Conservation (phyloP, 2,329 filamentous ascomycete species). For the Cryphonectria japonica region DNA sequence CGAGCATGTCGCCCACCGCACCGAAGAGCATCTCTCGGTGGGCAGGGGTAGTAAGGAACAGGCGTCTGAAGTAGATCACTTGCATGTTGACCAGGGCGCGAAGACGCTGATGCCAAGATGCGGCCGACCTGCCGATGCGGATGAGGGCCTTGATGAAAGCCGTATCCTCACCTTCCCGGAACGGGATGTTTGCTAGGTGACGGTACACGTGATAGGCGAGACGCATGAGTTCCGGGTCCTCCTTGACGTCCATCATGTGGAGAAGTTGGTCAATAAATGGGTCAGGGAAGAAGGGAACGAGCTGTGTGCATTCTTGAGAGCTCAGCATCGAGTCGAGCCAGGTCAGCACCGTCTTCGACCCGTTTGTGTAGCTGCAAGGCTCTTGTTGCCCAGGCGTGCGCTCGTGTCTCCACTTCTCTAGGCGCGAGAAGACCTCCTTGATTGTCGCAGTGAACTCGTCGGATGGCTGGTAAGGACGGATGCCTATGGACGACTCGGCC, state of each 20-base stretch:
- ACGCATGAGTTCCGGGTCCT: conserved; percentile 93
- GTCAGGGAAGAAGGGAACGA: conserved; percentile 88
- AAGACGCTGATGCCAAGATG: conserved; percentile 94
- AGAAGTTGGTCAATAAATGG: conserved; percentile 89
- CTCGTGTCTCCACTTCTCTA: conserved; percentile 87
- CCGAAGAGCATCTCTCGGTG: conserved; percentile 84
- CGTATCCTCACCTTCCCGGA: conserved; percentile 81
- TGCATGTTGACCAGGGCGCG: conserved; percentile 98
- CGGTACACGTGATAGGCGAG: conserved; percentile 97
- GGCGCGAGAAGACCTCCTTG: conserved; percentile 72
- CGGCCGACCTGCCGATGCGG: conserved; percentile 79
- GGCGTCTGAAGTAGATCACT: conserved; percentile 94
- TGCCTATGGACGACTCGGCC: conserved; percentile 77
- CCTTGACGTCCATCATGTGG: conserved; percentile 99
- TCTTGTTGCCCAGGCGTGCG: conserved; percentile 87
- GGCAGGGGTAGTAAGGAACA: conserved; percentile 78
- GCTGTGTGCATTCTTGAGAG: conserved; percentile 88
- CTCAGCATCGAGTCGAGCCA: conserved; percentile 93
- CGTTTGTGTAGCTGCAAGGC: conserved; percentile 91
- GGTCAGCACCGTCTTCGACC: conserved; percentile 91
- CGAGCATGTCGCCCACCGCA: conserved; percentile 94
- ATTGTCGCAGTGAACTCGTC: conserved; percentile 76
- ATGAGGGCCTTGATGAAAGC: conserved; percentile 86
- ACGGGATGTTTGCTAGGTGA: conserved; percentile 92
- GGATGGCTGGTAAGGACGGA: conserved; percentile 78